Percentiles rank a stretch among this genome's conserved stretches.
Conservation (phyloP, 352 stramenopile genomes). For the Plasmopara muralis region DNA sequence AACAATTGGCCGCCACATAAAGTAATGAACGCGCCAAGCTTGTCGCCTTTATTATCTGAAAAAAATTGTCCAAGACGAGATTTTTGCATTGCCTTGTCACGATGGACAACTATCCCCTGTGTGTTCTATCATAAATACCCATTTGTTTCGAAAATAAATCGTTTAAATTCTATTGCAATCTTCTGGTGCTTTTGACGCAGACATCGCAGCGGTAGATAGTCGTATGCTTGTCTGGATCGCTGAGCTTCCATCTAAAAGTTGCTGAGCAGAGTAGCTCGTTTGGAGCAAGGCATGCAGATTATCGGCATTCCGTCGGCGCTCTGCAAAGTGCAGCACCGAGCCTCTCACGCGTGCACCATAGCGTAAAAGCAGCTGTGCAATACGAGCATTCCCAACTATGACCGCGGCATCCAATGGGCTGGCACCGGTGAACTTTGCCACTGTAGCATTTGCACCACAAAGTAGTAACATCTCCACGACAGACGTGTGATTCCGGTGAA, state of each 20-base stretch:
- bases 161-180: too few relatives aligned
- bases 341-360: slow-evolving; percentile 60
- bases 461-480: slow-evolving; percentile 54
- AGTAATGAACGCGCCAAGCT: too few relatives aligned
- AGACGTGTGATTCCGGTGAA: slow-evolving; percentile 53
- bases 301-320: slow-evolving; percentile 45
- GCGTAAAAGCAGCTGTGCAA: slow-evolving; percentile 52
- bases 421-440: slow-evolving; percentile 70
- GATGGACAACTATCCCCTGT: too few relatives aligned
- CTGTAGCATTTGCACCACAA: slow-evolving; percentile 39
- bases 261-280: slow-evolving; percentile 56
- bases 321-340: slow-evolving; percentile 66
- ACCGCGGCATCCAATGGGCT: slow-evolving; percentile 64
- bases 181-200: too few relatives aligned
- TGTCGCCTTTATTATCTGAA: too few relatives aligned
- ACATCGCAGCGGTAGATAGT: too few relatives aligned
- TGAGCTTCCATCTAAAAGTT: slow-evolving; percentile 11
- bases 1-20: too few relatives aligned
- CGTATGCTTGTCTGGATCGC: too few relatives aligned
- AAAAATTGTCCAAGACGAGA: too few relatives aligned
- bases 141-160: too few relatives aligned
- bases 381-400: slow-evolving; percentile 53
- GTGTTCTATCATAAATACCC: too few relatives aligned
- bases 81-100: too few relatives aligned
- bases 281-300: slow-evolving; percentile 59